phyloP scores from a whole-genome alignment of 2,329 filamentous ascomycete genomes.

The Xylaria multiplex region DNA sequence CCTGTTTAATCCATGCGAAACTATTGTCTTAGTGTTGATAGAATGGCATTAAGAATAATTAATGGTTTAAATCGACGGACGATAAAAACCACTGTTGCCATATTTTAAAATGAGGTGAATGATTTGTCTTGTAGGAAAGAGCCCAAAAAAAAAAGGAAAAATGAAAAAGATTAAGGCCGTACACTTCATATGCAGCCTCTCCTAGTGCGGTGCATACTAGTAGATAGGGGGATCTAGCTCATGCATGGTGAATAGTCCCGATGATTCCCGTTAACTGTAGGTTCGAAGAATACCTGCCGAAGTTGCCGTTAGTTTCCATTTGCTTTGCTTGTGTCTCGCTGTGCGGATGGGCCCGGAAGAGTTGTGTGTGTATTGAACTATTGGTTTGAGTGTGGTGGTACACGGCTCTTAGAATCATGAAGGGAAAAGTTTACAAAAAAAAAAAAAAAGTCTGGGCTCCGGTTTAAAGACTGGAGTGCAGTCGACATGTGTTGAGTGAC shows the following conservation, averaged over 20 bases:
- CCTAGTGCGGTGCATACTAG: not conserved
- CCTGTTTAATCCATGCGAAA: not conserved
- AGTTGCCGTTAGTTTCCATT: constrained; percentile 16
- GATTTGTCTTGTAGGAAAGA: not conserved
- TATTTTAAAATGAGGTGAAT: not conserved
- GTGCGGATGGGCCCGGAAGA: constrained; percentile 1
- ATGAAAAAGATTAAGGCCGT: not conserved
- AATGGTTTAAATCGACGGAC: constrained; percentile 4
- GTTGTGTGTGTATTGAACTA: constrained; percentile 7
- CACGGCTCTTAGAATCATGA: constrained; percentile 1
- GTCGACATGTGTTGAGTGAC: constrained; percentile 20
- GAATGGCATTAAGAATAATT: not conserved
- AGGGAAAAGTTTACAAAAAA: not conserved
- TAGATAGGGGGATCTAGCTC: not conserved
- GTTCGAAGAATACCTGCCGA: constrained; percentile 19
- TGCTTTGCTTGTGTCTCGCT: not conserved
- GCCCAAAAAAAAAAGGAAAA: not conserved
- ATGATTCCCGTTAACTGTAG: not conserved
- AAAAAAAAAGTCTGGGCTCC: constrained; percentile 15
- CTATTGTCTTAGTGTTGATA: not conserved
- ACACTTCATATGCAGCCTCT: not conserved
- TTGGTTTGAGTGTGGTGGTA: constrained; percentile 4
- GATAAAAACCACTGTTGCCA: not conserved
- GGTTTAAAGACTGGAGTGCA: constrained; percentile 15
- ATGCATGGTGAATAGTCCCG: constrained; percentile 7